These are phyloP conservation scores for Euphorbia peplus DNA, from an alignment of 345 rosid species.

Conservation along the genomic window DNA sequence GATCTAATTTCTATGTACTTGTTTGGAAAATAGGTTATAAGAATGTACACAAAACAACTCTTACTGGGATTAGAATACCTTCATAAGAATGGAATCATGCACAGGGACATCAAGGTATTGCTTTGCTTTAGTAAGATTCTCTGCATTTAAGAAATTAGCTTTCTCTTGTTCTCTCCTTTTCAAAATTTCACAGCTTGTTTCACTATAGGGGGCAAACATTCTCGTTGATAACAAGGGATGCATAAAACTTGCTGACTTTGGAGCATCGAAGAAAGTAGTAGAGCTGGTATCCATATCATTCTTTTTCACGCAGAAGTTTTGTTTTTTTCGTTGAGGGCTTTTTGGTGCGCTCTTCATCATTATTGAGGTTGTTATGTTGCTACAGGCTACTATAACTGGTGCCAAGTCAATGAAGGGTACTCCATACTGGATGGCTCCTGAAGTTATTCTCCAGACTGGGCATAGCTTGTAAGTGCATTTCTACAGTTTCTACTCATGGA, in stretches of 20 bases:
- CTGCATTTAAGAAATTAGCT: not conserved
- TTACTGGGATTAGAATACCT: conserved; percentile 31
- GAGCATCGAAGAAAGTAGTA: conserved; percentile 38
- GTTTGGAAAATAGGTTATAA: conserved; percentile 26
- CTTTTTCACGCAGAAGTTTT: not conserved
- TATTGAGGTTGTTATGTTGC: not conserved
- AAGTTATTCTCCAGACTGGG: conserved; percentile 36
- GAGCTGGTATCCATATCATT: conserved; percentile 23
- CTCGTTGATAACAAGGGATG: conserved; percentile 39
- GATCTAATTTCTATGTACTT: conserved; percentile 7
- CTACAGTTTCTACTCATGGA: not conserved
- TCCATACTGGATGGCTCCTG: conserved; percentile 41
- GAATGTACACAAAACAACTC: conserved; percentile 34
- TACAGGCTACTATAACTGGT: conserved; percentile 33
- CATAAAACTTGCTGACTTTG: conserved; percentile 38
- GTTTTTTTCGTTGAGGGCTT: not conserved
- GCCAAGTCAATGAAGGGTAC: conserved; percentile 41
- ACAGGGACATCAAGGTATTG: conserved; percentile 33
- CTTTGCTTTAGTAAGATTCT: not conserved
- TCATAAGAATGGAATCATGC: conserved; percentile 32
- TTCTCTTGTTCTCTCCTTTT: conserved; percentile 5
- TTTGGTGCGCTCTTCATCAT: not conserved
- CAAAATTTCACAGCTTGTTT: conserved; percentile 18
- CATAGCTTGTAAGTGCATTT: conserved; percentile 32
- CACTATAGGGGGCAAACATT: conserved; percentile 34